Evolutionary conservation across 1,284 basidiomycete species (phyloP).

Genomic region (Rhodofomes roseus): DNA sequence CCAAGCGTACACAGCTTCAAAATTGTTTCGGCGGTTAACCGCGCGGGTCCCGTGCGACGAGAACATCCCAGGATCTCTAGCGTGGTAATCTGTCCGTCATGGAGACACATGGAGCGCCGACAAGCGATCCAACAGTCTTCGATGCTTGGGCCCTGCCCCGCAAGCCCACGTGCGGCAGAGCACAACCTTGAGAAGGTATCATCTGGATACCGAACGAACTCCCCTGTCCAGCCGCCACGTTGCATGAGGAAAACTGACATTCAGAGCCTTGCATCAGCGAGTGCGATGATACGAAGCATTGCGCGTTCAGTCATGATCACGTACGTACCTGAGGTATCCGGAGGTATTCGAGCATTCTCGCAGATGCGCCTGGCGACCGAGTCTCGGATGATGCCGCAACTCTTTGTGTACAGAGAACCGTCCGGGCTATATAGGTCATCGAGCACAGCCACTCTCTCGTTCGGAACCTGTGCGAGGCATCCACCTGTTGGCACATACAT

Average conservation of each 20-base stretch:
- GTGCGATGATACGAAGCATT: not conserved
- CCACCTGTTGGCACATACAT: not conserved
- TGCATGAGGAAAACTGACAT: not conserved
- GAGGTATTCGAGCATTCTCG: not conserved
- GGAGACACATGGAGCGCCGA: not conserved
- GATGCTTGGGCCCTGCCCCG: not conserved
- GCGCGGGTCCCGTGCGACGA: not conserved
- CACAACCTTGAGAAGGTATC: not conserved
- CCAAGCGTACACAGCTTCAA: not conserved
- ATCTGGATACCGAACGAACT: not conserved
- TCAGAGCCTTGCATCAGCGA: too few relatives aligned
- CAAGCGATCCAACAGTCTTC: not conserved
- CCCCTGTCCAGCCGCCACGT: not conserved
- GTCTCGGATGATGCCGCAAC: not conserved
- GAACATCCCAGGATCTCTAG: not conserved
- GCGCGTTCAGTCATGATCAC: too few relatives aligned
- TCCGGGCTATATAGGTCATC: not conserved
- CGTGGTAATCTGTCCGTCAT: not conserved
- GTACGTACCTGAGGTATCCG: not conserved
- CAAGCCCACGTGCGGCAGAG: not conserved
- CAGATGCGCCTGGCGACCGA: not conserved
- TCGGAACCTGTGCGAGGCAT: not conserved
- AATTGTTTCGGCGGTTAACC: not conserved
- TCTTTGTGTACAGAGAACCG: not conserved
- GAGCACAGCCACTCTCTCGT: not conserved